Evolutionary conservation across 208 protist genomes (phyloP), one percentile per base, ranked within the genome.

Genomic region (Trypanosoma lewisi): DNA sequence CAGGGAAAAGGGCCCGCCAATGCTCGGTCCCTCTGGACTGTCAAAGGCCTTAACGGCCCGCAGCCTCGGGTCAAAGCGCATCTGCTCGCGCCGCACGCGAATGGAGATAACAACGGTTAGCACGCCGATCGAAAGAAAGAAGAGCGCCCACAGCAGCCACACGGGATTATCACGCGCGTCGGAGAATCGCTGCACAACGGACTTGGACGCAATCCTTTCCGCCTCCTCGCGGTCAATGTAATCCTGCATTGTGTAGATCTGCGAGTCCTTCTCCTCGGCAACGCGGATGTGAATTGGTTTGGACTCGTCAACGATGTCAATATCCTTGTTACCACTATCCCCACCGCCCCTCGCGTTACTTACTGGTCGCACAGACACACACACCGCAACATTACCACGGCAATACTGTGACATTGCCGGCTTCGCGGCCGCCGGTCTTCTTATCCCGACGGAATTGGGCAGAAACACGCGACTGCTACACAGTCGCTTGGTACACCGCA

Each of bases 211-310:
- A 17, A 74, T 71, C 45, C 82, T 56, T 48, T 82, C 74, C 34
- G 65, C 54, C 65, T 90, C 87, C 11, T 89, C 73, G 53, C 75
- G 70, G 55, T 93, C 87, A 4, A 93, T 65, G 70, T 90, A 93
- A 59, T 93, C 83, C 44, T 80, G 84, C 63, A 87, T 80, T 27
- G 83, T 90, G 66, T 85, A 93, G 16, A 93, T 86, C 57, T 88
- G 87, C 21, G 68, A 80, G 56, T 89, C 85, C 54, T 82, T 86
- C 49, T 80, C 60, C 73, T 92, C 82, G 11, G 82, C 85, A 6
- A 89, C 79, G 16, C 77, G 85, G 31, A 88, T 92, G 63, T 88
- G 77, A 31, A 85, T 67, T 3, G 82, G 77, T 73, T 92, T 92
- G 34, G 71, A 56, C 62, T 76, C 57, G 36, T 86, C 77, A 12